Base-by-base conservation (phyloP, 1,284 basidiomycete species). In the Volvariella volvacea region DNA sequence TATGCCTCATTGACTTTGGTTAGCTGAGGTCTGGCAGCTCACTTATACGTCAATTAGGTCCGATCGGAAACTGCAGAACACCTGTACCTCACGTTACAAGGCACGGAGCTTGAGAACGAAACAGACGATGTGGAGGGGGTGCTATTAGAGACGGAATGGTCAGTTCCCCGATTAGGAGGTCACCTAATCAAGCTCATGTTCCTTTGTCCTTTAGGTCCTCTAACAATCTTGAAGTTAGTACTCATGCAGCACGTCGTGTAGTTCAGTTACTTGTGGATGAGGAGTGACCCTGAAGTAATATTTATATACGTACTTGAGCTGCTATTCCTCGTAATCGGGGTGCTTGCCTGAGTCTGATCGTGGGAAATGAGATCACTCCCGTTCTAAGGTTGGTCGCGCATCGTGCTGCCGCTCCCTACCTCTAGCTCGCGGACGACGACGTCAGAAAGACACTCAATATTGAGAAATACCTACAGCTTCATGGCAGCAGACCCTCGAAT, bases 61-160 rank as follows among this genome's bases (percentile, higher is more conserved):
- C 80, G 92, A 40, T 70, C 80, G 4, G 78, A 83, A 46, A 79
- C 88, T 0, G 88, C 89, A 1, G 92, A 95, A 59, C 77, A 84
- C 49, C 59, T 94, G 0, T 95, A 91, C 57, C 65, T 89, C 21
- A 70, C 76, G 8, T 63, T 91, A 16, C 86, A 89, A 55, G 77
- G 76, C 47, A 72, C 73, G 39, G 85, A 88, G 48, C 57, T 88
- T 4, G 76, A 73, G 0, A 62, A 68, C 45, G 82, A 86, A 9
- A 78, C 76, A 2, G 80, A 82, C 12, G 82, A 80, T 44, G 71
- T 81, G 1, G 91, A 93, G 57, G 77, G 83, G n/a, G 57, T 88
- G 4, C 63, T 95, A 28, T 63, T 92, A 10, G 85, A 90, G 58
- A 92, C 89, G 9, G 78, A 81, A 57, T 96, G 92, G 92, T 90